Conservation (phyloP, 257 asterid species). For the Gentiana macrophylla region DNA sequence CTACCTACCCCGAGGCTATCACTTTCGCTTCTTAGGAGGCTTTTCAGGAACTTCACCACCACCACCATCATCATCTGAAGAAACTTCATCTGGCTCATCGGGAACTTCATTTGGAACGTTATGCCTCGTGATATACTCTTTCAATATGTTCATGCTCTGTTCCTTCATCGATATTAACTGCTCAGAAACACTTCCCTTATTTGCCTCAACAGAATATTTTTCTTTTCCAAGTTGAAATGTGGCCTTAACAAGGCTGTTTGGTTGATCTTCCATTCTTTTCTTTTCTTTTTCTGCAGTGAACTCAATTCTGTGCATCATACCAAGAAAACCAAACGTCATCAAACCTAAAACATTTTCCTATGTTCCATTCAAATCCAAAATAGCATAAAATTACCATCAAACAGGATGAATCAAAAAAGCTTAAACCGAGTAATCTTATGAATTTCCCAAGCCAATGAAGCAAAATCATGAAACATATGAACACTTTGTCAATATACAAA, state of each 20-base stretch:
- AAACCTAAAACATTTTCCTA: too few relatives aligned
- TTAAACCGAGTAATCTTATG: too few relatives aligned
- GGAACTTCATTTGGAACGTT: constrained; percentile 78
- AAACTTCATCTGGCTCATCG: constrained; percentile 68
- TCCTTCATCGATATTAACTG: constrained; percentile 64
- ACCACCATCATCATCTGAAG: constrained; percentile 66
- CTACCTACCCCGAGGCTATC: constrained; percentile 5
- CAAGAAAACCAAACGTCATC: too few relatives aligned
- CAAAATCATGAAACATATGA: too few relatives aligned
- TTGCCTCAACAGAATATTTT: constrained; percentile 37
- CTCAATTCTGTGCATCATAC: constrained; percentile 2
- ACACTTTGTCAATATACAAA: too few relatives aligned
- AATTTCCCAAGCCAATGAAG: too few relatives aligned
- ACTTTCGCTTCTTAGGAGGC: constrained; percentile 59
- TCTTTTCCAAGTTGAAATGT: constrained; percentile 77
- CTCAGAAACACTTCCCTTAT: constrained; percentile 59
- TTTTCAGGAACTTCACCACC: constrained; percentile 39
- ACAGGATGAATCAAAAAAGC: too few relatives aligned
- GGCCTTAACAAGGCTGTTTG: constrained; percentile 35
- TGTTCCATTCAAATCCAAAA: too few relatives aligned
- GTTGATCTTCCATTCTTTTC: constrained; percentile 9
- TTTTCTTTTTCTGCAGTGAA: background rate
- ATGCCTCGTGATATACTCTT: constrained; percentile 75
- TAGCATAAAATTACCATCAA: too few relatives aligned
- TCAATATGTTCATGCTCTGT: constrained; percentile 74